phyloP scores from a whole-genome alignment of 306 rosid genomes.

The Herpetospermum pedunculosum region DNA sequence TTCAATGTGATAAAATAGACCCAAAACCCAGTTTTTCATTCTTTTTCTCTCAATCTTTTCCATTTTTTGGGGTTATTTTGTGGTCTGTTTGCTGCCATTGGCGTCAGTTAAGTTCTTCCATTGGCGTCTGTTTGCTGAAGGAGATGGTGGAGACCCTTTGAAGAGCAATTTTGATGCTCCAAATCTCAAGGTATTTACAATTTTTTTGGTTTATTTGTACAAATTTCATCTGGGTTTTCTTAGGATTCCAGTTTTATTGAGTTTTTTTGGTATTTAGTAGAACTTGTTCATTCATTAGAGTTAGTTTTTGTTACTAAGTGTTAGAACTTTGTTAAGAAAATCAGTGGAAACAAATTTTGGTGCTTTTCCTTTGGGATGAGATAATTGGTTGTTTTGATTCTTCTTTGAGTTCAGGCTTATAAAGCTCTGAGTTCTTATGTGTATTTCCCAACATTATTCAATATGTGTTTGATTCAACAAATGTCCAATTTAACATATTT shows the following conservation, averaged over 20 bases:
- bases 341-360: background rate
- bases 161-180: conserved; percentile 13
- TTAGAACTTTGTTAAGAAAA: background rate
- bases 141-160: conserved; percentile 10
- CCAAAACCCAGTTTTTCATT: no score
- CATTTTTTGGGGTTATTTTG: background rate
- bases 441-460: background rate
- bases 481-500: no score
- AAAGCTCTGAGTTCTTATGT: background rate
- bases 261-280: no score
- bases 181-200: conserved; percentile 16
- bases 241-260: background rate
- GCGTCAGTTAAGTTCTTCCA: background rate
- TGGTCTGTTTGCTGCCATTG: background rate
- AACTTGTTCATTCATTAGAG: background rate
- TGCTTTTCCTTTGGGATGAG: background rate
- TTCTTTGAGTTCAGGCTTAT: background rate
- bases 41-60: background rate
- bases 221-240: conserved; percentile 1
- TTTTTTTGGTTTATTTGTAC: background rate
- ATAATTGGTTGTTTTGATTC: background rate
- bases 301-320: background rate
- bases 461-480: no score
- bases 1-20: no score
- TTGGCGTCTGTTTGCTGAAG: conserved; percentile 19